Conservation (phyloP, 1,284 basidiomycete species). For the Gomphus bonarii region DNA sequence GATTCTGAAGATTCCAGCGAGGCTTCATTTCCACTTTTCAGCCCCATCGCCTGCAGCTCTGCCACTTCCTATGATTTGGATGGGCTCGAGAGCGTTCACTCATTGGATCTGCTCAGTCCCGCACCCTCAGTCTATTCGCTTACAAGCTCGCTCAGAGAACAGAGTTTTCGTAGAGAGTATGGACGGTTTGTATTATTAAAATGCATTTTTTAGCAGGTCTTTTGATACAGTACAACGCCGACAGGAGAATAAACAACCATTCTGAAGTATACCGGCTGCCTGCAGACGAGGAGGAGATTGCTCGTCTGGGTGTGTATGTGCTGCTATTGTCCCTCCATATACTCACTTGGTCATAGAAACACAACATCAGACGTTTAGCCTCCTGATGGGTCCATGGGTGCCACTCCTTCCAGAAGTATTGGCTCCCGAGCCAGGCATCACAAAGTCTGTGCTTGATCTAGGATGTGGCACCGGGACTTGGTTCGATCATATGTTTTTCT, state of each 20-base stretch:
- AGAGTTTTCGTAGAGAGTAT: conserved; percentile 52
- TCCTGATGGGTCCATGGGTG: conserved; percentile 55
- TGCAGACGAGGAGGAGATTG: conserved; percentile 64
- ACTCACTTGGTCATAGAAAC: conserved; percentile 32
- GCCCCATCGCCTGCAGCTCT: background rate
- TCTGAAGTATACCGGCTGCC: conserved; percentile 68
- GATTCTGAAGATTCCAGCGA: background rate
- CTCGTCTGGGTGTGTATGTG: conserved; percentile 45
- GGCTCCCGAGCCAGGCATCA: conserved; percentile 10
- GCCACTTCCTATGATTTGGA: background rate
- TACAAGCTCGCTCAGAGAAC: conserved; percentile 48
- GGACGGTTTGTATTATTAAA: no score
- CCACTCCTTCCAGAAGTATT: conserved; percentile 17
- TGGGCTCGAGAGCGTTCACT: background rate
- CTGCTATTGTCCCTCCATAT: background rate
- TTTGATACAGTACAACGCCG: background rate
- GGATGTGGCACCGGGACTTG: conserved; percentile 72
- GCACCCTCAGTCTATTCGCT: conserved; percentile 57
- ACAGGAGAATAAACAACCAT: conserved; percentile 47
- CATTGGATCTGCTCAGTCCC: conserved; percentile 22
- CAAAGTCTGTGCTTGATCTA: conserved; percentile 59
- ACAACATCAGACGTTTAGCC: conserved; percentile 55
- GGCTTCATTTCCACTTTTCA: background rate
- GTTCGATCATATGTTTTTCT: conserved; percentile 28
- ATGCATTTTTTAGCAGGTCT: background rate